Conservation (phyloP, 2,329 filamentous ascomycete genomes). For the Colletotrichum sp. region DNA sequence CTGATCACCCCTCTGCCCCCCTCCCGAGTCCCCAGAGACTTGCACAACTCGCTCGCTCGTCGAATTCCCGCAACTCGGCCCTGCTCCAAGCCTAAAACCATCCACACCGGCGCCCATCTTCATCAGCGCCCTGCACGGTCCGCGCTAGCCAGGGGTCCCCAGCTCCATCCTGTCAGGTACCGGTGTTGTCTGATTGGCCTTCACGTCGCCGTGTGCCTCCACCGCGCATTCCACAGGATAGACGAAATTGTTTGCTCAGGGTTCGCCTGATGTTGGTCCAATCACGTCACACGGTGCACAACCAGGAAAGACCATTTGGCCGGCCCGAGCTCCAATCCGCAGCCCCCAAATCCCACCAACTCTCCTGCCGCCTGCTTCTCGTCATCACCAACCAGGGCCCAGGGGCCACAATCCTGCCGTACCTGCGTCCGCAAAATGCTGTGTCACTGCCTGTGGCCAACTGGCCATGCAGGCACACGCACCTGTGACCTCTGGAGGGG, state of each 20-base stretch:
- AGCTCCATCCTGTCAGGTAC: conserved; percentile 11
- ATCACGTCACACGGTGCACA: not conserved
- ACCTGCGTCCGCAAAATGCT: not conserved
- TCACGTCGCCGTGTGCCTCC: not conserved
- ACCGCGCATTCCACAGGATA: not conserved
- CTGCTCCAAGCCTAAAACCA: not conserved
- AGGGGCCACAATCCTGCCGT: not conserved
- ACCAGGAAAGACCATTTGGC: not conserved
- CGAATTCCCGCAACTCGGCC: conserved; percentile 1
- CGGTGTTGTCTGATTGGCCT: not conserved
- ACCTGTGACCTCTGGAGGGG: not conserved
- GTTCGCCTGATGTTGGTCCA: not conserved
- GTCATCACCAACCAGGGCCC: not conserved
- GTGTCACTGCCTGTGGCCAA: not conserved
- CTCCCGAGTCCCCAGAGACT: not conserved
- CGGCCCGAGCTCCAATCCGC: conserved; percentile 4
- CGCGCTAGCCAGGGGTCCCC: conserved; percentile 4
- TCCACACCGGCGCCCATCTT: conserved; percentile 21
- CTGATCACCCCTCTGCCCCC: not conserved
- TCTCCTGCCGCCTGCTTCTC: not conserved
- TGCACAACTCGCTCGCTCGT: not conserved
- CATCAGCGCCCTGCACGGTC: conserved; percentile 11
- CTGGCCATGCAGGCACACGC: not conserved
- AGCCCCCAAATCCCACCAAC: conserved; percentile 9
- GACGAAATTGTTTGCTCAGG: conserved; percentile 20